phyloP scores from a whole-genome alignment of 2,329 filamentous ascomycete species.

The Achaetomium macrosporum region DNA sequence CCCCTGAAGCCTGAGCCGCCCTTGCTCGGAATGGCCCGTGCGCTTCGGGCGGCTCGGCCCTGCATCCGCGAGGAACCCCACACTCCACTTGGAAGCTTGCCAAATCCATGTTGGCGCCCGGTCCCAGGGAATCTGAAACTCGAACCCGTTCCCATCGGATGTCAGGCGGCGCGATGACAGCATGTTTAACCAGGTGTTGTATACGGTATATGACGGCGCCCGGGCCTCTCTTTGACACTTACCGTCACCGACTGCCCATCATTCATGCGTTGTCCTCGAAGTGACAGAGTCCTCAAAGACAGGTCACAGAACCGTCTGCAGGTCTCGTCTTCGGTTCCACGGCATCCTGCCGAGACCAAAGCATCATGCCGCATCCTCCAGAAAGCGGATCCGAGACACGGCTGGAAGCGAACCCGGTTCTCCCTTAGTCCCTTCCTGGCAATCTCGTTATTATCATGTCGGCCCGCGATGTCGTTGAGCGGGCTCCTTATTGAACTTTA shows the following conservation, averaged over 20 bases:
- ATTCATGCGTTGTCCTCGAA: constrained; percentile 3
- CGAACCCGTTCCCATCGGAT: constrained; percentile 12
- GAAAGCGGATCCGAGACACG: constrained; percentile 7
- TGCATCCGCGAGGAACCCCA: constrained; percentile 9
- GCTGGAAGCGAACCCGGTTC: constrained; percentile 9
- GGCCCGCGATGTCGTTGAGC: background rate
- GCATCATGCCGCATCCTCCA: constrained; percentile 1
- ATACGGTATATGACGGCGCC: background rate
- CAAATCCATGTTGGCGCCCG: constrained; percentile 4
- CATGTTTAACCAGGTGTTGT: background rate
- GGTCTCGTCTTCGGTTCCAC: background rate
- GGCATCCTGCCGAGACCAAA: constrained; percentile 3
- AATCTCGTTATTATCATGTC: constrained; percentile 15
- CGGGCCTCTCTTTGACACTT: background rate
- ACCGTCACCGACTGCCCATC: constrained; percentile 2
- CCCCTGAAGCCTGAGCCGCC: no score
- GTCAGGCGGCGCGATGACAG: background rate
- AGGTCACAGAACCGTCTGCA: background rate
- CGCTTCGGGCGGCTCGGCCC: constrained; percentile 13
- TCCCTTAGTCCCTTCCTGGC: constrained; percentile 12
- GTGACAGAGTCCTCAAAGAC: background rate
- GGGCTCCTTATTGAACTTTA: background rate
- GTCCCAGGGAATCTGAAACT: constrained; percentile 18
- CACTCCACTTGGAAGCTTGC: constrained; percentile 1
- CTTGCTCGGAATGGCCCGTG: background rate